Base-by-base conservation (phyloP, 768 basidiomycete genomes). In the Hypsizygus marmoreus region DNA sequence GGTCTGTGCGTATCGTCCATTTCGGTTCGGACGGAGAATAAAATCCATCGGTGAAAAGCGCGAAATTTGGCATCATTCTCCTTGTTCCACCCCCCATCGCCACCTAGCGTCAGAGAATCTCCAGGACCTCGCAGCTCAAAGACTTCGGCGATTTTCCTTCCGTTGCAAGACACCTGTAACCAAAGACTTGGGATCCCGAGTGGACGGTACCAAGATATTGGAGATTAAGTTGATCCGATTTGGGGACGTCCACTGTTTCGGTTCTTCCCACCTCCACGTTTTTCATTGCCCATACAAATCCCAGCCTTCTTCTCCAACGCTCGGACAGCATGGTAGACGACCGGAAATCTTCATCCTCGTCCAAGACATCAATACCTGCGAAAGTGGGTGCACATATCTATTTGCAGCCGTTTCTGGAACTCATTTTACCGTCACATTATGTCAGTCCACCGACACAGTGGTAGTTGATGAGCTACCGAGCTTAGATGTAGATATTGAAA, bases 361-460 rank as follows among this genome's bases (percentile, higher is more conserved):
- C 61, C 39, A 51, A 53, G 41, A 45, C 40, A 36, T 61, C 65
- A 30, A 49, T 54, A 25, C 43, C 55, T 31, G 50, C 43, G 39
- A 57, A 52, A 51, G 67, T 72, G 35, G 36, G 38, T 52, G 51
- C 45, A 46, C 45, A 35, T 54, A 47, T 59, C 51, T 43, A 49
- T 44, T 50, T 12, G 34, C 34, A 16, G 40, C 12, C 11, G 36
- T 35, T 17, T 42, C 41, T 25, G 38, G 36, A 34, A 31, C 16
- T 50, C 43, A 30, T 29, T 45, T 43, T 38, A 53, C 49, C 47
- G 47, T 51, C 40, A 43, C 56, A 52, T 50, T 35, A 46, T 48
- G 54, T 53, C 47, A 77, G 75, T 49, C 63, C 59, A 60, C 78
- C 75, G 74, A 78, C 45, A 68, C 71, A 75, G 65, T 63, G 75